Percentiles rank a stretch among this genome's conserved stretches.
These are phyloP conservation scores for Hygrocybe punicea DNA, from an alignment of 768 basidiomycete genomes.

Conservation along the genomic window DNA sequence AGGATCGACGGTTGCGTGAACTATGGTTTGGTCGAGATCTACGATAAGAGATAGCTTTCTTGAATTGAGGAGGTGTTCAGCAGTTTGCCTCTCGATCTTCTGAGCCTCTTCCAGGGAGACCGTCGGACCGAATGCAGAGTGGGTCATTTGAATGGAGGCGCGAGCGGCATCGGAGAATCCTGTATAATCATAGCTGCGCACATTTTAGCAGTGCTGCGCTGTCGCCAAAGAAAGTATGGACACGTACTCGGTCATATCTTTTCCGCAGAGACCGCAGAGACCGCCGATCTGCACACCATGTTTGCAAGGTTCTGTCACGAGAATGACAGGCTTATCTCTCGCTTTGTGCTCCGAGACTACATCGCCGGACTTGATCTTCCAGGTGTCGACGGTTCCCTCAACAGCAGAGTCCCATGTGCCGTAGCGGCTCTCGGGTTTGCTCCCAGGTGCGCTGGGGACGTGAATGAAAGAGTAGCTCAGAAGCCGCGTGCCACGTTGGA, in stretches of 20 bases:
- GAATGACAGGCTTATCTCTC: slow-evolving; percentile 56
- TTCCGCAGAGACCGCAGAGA: slow-evolving; percentile 90
- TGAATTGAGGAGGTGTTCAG: slow-evolving; percentile 67
- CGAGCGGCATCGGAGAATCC: slow-evolving; percentile 84
- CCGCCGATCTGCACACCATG: slow-evolving; percentile 92
- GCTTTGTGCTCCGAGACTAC: slow-evolving; percentile 58
- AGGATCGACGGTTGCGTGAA: slow-evolving; percentile 97
- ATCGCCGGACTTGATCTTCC: slow-evolving; percentile 68
- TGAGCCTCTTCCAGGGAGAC: slow-evolving; percentile 92
- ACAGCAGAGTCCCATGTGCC: slow-evolving; percentile 90
- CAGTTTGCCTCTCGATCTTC: slow-evolving; percentile 80
- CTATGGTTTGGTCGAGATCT: slow-evolving; percentile 97
- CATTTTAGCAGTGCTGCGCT: slow-evolving; percentile 7
- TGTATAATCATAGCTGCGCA: slow-evolving; percentile 69
- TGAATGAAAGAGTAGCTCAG: slow-evolving; percentile 82
- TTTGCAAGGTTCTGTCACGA: slow-evolving; percentile 88
- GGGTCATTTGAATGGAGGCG: slow-evolving; percentile 91
- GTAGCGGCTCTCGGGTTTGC: slow-evolving; percentile 64
- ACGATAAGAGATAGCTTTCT: slow-evolving; percentile 92
- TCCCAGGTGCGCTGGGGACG: slow-evolving; percentile 42
- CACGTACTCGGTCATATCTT: slow-evolving; percentile 87
- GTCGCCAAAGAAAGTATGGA: slow-evolving; percentile 10
- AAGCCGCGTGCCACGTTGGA: slow-evolving; percentile 73
- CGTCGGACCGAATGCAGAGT: slow-evolving; percentile 85
- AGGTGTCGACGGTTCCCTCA: slow-evolving; percentile 70